Evolutionary conservation across 2,329 filamentous ascomycete genomes (phyloP), one percentile per base, ranked within the genome.

Genomic region (Phialophora chinensis): DNA sequence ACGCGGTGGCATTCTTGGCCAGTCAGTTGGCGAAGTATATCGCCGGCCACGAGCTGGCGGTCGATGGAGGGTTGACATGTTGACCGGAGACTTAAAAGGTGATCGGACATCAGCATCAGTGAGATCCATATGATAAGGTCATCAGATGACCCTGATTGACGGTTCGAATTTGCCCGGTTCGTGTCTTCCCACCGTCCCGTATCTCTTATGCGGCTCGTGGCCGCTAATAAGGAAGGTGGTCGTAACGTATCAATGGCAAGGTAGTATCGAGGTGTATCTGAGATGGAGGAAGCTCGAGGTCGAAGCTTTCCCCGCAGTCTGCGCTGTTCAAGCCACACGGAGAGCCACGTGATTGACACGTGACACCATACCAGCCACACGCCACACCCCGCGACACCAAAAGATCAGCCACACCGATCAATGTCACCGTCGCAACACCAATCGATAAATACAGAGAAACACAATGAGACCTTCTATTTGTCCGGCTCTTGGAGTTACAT

Each of bases 401-500:
- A 8, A 20, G 11, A 44, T 44, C 38, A 44, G 38, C 38, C 38
- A 44, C 38, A 44, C 12, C 49, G 29, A 35, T 61, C 49, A 54
- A 61, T 61, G 59, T 61, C 59, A 61, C 59, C 47, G 59, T 61
- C 59, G 49, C 33, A 61, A 42, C 20, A 54, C 59, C 59, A 53
- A n/a, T 53, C 47, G 49, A 35, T 23, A n/a, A n/a, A 44, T 7
- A 61, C 11, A 12, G 31, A 50, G n/a, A 20, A 25, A 14, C 20
- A 8, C 29, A 52, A 12, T 11, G 10, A 6, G 11, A 25, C 44
- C 17, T 33, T 49, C 20, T 17, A 52, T 14, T 33, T 8, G 44
- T 52, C 12, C 25, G n/a, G 29, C 29, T 52, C 17, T 8, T 23
- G 52, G 14, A 61, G 59, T 61, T 61, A 54, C 59, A 61, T 61